Evolutionary conservation across 2,329 filamentous ascomycete genomes (phyloP).

Genomic region (Aspergillus eucalypticola): DNA sequence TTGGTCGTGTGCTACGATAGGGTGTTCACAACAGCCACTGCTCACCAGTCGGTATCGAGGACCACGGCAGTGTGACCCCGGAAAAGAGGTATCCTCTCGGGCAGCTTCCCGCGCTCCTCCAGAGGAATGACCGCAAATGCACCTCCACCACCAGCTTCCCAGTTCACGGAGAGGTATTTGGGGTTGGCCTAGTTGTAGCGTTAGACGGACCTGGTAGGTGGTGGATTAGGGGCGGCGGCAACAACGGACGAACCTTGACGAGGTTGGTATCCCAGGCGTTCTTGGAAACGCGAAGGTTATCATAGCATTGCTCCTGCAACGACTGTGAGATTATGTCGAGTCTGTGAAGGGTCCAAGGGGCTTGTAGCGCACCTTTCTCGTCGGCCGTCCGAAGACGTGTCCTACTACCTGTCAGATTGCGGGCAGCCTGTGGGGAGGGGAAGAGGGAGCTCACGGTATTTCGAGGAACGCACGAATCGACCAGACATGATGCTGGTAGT

Average conservation of each 20-base stretch:
- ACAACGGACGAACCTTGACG: slow-evolving; percentile 71
- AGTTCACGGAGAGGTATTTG: slow-evolving; percentile 95
- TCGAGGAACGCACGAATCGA: slow-evolving; percentile 71
- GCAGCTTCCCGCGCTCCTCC: slow-evolving; percentile 83
- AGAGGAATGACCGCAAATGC: slow-evolving; percentile 95
- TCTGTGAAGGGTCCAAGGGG: neutral
- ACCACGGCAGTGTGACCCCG: slow-evolving; percentile 94
- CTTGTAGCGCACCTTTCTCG: slow-evolving; percentile 66
- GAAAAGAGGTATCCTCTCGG: slow-evolving; percentile 91
- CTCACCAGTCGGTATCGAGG: slow-evolving; percentile 93
- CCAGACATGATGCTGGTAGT: slow-evolving; percentile 58
- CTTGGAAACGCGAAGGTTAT: slow-evolving; percentile 93
- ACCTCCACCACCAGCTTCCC: slow-evolving; percentile 93
- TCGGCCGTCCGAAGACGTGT: slow-evolving; percentile 96
- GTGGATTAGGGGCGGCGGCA: slow-evolving; percentile 31
- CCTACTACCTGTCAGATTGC: slow-evolving; percentile 57
- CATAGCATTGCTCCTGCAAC: slow-evolving; percentile 85
- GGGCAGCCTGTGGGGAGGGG: slow-evolving; percentile 21
- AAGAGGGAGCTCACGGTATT: slow-evolving; percentile 62
- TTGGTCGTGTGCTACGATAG: slow-evolving; percentile 12
- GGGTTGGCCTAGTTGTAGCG: slow-evolving; percentile 72
- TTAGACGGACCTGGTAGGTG: slow-evolving; percentile 22
- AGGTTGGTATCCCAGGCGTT: slow-evolving; percentile 99
- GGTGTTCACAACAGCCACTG: slow-evolving; percentile 20
- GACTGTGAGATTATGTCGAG: slow-evolving; percentile 10